Evolutionary conservation across 129 eudicot genomes (phyloP).

Genomic region (Tagetes erecta): DNA sequence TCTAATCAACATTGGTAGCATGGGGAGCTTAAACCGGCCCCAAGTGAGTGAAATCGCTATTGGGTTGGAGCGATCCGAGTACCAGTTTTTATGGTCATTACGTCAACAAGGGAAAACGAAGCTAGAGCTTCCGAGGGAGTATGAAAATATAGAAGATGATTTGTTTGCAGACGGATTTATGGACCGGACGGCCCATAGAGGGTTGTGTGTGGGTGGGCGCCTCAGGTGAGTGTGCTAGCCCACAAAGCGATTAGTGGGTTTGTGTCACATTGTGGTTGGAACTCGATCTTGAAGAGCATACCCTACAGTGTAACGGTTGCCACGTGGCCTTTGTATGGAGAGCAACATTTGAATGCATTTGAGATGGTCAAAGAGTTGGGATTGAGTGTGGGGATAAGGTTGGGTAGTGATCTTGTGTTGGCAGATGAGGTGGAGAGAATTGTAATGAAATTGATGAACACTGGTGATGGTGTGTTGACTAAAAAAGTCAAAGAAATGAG

Average conservation of each 20-base stretch:
- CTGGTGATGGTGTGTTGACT: conserved; percentile 13
- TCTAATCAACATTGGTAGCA: no score
- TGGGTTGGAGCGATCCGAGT: conserved; percentile 33
- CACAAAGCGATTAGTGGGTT: conserved; percentile 41
- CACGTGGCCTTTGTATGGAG: conserved; percentile 48
- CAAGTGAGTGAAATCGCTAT: conserved; percentile 38
- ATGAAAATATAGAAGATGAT: conserved; percentile 8
- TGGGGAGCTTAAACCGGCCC: conserved; percentile 29
- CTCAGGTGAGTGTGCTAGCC: conserved; percentile 44
- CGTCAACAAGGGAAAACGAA: conserved; percentile 20
- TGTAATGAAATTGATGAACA: conserved; percentile 37
- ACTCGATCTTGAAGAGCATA: conserved; percentile 40
- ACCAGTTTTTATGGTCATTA: conserved; percentile 46
- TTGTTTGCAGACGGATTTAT: conserved; percentile 41
- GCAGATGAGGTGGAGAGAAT: conserved; percentile 38
- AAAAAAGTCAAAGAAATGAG: conserved; percentile 35
- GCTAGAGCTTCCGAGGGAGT: conserved; percentile 17
- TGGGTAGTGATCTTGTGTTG: conserved; percentile 26
- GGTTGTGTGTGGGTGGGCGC: conserved; percentile 44
- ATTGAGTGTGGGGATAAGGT: conserved; percentile 35
- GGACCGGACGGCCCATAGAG: conserved; percentile 25
- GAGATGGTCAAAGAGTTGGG: conserved; percentile 36
- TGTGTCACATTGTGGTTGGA: conserved; percentile 54
- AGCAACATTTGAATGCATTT: conserved; percentile 49
- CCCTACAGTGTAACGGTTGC: conserved; percentile 34